phyloP scores from a whole-genome alignment of 2,329 filamentous ascomycete species.

The Colletotrichum zoysiae region DNA sequence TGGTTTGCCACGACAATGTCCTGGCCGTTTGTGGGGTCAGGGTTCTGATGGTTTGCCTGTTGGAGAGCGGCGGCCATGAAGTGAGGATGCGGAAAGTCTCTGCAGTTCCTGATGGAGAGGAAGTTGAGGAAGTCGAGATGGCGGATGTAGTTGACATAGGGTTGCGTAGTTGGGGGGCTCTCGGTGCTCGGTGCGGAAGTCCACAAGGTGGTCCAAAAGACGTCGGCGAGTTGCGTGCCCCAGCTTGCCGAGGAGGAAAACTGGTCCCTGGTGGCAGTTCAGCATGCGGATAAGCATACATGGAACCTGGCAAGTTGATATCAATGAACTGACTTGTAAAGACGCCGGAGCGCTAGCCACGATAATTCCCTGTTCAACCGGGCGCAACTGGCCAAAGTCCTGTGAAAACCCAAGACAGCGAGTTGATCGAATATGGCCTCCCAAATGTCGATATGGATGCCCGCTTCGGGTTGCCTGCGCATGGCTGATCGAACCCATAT shows the following conservation, averaged over 20 bases:
- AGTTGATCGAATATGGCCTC: conserved; percentile 1
- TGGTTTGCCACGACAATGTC: background rate
- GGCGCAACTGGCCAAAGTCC: conserved; percentile 16
- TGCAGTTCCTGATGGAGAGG: background rate
- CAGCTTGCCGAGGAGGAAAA: background rate
- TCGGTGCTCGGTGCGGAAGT: background rate
- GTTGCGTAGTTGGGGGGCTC: background rate
- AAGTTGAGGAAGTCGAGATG: background rate
- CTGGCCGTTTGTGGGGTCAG: background rate
- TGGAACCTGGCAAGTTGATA: background rate
- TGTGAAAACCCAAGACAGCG: background rate
- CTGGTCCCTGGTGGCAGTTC: background rate
- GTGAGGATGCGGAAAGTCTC: background rate
- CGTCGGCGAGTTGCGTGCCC: background rate
- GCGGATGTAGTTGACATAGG: background rate
- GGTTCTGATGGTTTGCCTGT: background rate
- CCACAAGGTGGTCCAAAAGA: background rate
- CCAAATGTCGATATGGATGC: conserved; percentile 4
- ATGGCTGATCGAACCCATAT: background rate
- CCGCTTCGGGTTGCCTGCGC: background rate
- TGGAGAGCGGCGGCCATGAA: background rate
- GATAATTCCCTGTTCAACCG: background rate
- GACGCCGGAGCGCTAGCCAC: background rate
- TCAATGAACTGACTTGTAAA: conserved; percentile 19
- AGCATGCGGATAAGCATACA: background rate